Evolutionary conservation across 371 early-diverging fungal species (phyloP).

Genomic region (Haplosporangium sp.): DNA sequence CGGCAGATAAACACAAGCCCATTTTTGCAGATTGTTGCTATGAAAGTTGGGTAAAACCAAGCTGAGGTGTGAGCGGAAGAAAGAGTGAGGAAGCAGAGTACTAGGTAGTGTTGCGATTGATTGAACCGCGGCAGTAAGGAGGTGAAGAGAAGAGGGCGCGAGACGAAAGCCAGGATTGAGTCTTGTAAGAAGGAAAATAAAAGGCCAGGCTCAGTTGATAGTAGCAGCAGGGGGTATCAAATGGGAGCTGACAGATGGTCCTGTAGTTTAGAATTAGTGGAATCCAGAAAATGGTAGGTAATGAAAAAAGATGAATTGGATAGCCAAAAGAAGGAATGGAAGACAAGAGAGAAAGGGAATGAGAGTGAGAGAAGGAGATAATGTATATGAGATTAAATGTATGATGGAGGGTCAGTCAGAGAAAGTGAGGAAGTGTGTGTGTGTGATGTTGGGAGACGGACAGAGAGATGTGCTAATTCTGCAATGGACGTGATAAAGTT

Average conservation of each 20-base stretch:
- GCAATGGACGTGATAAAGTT: slow-evolving; percentile 3
- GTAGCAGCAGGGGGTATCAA: background rate
- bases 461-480: background rate
- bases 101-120: slow-evolving; percentile 1
- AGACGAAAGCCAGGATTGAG: slow-evolving; percentile 9
- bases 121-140: slow-evolving; percentile 6
- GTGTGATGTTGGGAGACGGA: background rate
- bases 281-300: too few relatives aligned
- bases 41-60: slow-evolving; percentile 11
- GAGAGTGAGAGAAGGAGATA: background rate
- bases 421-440: background rate
- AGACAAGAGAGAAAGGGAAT: background rate
- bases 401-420: too few relatives aligned
- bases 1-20: slow-evolving; percentile 76
- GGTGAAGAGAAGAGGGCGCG: slow-evolving; percentile 2
- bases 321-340: background rate
- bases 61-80: background rate
- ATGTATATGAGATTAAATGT: too few relatives aligned
- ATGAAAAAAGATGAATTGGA: too few relatives aligned
- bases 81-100: background rate
- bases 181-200: background rate
- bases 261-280: background rate
- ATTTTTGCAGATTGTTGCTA: slow-evolving; percentile 52
- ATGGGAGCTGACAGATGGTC: background rate
- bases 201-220: background rate